Evolutionary conservation across 805 yeast genomes (phyloP), one percentile per base, ranked within the genome.

Genomic region (Ogataea sp.): DNA sequence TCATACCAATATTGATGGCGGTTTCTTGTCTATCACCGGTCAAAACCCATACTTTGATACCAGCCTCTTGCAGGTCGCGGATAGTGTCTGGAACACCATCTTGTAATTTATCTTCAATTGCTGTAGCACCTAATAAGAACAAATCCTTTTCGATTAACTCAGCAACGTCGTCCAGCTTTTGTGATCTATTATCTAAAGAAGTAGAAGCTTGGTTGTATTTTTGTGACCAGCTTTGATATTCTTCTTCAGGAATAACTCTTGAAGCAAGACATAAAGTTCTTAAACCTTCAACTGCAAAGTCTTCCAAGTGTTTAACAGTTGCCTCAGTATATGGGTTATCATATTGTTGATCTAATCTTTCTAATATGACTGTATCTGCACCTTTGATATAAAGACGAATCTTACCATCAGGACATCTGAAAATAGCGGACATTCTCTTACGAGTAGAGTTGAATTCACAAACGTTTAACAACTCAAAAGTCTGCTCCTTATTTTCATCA

Each of bases 1-100:
- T 86, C 97, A 93, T 88, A 44, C 98, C 99, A 55, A 93, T 93
- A 58, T 93, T 93, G 48, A 93, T 84, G 1, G 99, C 99, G 13
- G 99, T 93, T 59, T 93, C 99, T 59, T 94, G 99, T 59, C 96
- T 75, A 57, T 93, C 99, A 51, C 99, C 99, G 2, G 99, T 93
- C 37, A 93, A 68, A 20, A 93, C 97, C 99, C 99, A 93, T 15
- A 93, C 77, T 58, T 88, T 90, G 47, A 94, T 89, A 14, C 97
- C 97, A 0, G 99, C 99, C 41, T 83, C 87, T 58, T 94, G 98
- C 40, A 93, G 70, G 6, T 95, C 84, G 48, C 86, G 93, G 44
- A 93, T 94, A 1, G 98, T 88, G 48, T 93, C 98, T 2, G 99
- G 97, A 17, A 93, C 99, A 31, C 97, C 98, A 42, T 90, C 97